Base-by-base conservation (phyloP, 129 eudicot species). In the Pseudognaphalium luteoalbum region DNA sequence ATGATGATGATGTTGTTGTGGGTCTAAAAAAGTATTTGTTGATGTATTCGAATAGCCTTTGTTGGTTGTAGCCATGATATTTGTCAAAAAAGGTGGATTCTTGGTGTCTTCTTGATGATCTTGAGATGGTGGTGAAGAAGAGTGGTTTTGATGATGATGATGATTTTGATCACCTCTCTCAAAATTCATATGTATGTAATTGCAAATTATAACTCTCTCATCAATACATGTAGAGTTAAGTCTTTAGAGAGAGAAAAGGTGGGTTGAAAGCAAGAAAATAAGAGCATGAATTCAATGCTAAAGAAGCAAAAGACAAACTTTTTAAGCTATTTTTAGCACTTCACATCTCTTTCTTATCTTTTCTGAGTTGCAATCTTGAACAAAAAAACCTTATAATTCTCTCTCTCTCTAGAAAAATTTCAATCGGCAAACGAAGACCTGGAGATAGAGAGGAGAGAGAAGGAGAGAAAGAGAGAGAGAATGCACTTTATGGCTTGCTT, bases 51-150 rank as follows among this genome's bases (percentile, higher is more conserved):
- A 68, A 81, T 75, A 81, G 68, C 50, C 22, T 81, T 76, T 85
- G 80, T 78, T 84, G 32, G 86, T 73, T 22, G 82, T 70, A 72
- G 87, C 85, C 87, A 83, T 80, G 71, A 67, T 57, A 57, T 57
- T 20, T 57, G 62, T 57, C 62, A 57, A 80, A 75, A 80, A 76
- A 77, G 81, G 41, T 19, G 80, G 16, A 63, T 75, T 73, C 54
- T 80, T 80, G 60, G 47, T 70, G 47, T 73, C 82, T 79, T 82
- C 22, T 51, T 71, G 82, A 54, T 33, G 81, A 57, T 78, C 41
- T 72, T 80, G 83, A 52, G 74, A 68, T 79, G 83, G 83, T 39
- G 83, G 74, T 79, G 78, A 65, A 34, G 74, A 63, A 35, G 59
- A 69, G 33, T 66, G 76, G 85, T 80, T 79, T 82, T 66, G 77